A percentile compares a stretch with the other conserved stretches of the same genome.
phyloP scores from a whole-genome alignment of 1,284 basidiomycete species.

The Cystobasidium slooffiae region DNA sequence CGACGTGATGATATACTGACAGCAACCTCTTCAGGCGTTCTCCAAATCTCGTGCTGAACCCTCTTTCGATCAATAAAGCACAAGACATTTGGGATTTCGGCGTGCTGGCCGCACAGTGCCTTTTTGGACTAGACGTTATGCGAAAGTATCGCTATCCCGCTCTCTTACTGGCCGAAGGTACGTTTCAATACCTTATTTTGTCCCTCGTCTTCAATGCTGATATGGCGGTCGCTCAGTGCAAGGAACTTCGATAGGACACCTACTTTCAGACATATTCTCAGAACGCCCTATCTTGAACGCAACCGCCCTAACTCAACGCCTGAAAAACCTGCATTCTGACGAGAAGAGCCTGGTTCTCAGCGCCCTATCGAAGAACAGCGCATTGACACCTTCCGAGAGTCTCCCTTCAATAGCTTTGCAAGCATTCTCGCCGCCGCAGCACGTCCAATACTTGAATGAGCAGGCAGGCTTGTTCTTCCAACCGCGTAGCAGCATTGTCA shows the following conservation, averaged over 20 bases:
- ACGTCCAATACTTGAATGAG: conserved; percentile 37
- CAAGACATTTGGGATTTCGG: conserved; percentile 53
- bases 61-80: conserved; percentile 48
- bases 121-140: conserved; percentile 50
- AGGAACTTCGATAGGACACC: conserved; percentile 10
- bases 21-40: conserved; percentile 13
- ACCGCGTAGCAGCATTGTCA: conserved; percentile 40
- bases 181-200: not conserved
- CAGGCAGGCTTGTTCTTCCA: conserved; percentile 52
- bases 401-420: conserved; percentile 32
- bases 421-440: conserved; percentile 37
- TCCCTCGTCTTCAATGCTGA: too few relatives aligned
- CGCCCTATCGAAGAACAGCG: not conserved
- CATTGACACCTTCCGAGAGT: conserved; percentile 19
- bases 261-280: conserved; percentile 16
- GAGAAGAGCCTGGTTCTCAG: conserved; percentile 1
- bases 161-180: conserved; percentile 32
- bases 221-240: conserved; percentile 4
- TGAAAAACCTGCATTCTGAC: conserved; percentile 22
- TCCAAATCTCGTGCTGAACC: conserved; percentile 47
- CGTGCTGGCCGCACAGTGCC: conserved; percentile 49
- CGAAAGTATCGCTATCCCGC: conserved; percentile 45
- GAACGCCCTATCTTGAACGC: conserved; percentile 5
- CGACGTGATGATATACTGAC: not conserved
- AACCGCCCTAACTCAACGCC: not conserved